phyloP scores from a whole-genome alignment of 495 filamentous ascomycete genomes.

The Penicillium cosmopolitanum region DNA sequence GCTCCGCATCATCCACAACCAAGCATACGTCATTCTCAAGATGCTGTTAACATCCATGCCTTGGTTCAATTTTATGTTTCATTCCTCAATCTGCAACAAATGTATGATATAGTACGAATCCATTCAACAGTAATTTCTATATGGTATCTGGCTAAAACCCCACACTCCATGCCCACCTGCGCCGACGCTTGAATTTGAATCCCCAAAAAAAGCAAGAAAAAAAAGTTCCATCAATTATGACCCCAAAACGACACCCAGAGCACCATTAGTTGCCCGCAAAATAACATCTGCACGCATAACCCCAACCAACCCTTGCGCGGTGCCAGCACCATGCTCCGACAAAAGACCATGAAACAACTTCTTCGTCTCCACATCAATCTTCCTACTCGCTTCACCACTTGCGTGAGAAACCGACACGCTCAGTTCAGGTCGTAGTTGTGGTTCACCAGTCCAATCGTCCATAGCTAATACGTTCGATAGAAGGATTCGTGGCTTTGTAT shows the following conservation, averaged over 20 bases:
- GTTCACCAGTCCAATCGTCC: slow-evolving; percentile 48
- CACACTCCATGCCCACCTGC: slow-evolving; percentile 3
- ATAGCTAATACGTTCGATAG: slow-evolving; percentile 39
- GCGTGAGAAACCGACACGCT: slow-evolving; percentile 32
- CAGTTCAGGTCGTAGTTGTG: slow-evolving; percentile 39
- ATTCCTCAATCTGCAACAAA: too few species aligned
- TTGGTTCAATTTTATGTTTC: too few species aligned
- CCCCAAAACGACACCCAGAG: slow-evolving; percentile 39
- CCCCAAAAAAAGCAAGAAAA: background rate
- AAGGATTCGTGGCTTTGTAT: slow-evolving; percentile 23
- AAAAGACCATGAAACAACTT: slow-evolving; percentile 46
- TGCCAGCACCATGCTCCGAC: slow-evolving; percentile 22
- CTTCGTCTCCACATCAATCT: slow-evolving; percentile 43
- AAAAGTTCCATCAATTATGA: background rate
- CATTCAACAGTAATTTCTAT: background rate
- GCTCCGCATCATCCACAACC: too few species aligned
- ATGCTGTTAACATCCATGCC: too few species aligned
- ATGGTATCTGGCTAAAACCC: slow-evolving; percentile 23
- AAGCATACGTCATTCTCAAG: too few species aligned
- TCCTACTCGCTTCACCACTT: slow-evolving; percentile 23
- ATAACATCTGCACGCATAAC: slow-evolving; percentile 33
- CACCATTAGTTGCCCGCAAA: slow-evolving; percentile 39
- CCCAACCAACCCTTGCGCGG: slow-evolving; percentile 15
- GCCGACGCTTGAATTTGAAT: slow-evolving; percentile 14
- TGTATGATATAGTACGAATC: too few species aligned